Percentiles rank a stretch among this genome's conserved stretches.
Conservation (phyloP, 371 early-diverging fungal genomes). For the Mucor ambiguus region DNA sequence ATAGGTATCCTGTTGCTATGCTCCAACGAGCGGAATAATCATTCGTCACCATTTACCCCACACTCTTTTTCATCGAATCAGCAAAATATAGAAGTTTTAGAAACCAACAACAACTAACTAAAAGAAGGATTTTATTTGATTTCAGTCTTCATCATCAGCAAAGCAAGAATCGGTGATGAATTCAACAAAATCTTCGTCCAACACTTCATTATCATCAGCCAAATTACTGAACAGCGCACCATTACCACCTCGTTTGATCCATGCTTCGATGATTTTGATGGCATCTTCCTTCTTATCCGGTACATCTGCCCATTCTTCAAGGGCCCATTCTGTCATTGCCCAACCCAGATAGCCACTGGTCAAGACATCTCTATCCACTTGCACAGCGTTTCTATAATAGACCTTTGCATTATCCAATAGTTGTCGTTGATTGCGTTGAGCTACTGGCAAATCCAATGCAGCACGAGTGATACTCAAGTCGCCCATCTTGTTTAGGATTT, state of each 20-base stretch:
- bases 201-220: constrained; percentile 40
- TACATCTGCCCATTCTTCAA: constrained; percentile 37
- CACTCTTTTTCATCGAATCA: neutral
- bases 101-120: neutral
- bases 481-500: constrained; percentile 61
- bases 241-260: constrained; percentile 46
- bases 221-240: constrained; percentile 34
- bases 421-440: constrained; percentile 53
- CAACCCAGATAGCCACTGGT: constrained; percentile 47
- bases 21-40: neutral
- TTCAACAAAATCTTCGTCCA: constrained; percentile 41
- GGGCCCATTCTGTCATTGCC: constrained; percentile 46
- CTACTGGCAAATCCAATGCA: constrained; percentile 45
- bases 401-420: constrained; percentile 58
- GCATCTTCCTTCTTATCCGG: constrained; percentile 35
- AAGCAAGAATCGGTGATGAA: constrained; percentile 39
- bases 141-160: constrained; percentile 24
- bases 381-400: constrained; percentile 47
- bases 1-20: no score
- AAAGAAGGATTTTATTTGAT: constrained; percentile 8
- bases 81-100: neutral
- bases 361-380: constrained; percentile 38
- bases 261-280: constrained; percentile 34
- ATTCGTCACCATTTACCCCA: neutral
- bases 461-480: constrained; percentile 60